These are phyloP conservation scores for Arthrobotrys entomopaga DNA, from an alignment of 2,329 filamentous ascomycete genomes.

Conservation along the genomic window DNA sequence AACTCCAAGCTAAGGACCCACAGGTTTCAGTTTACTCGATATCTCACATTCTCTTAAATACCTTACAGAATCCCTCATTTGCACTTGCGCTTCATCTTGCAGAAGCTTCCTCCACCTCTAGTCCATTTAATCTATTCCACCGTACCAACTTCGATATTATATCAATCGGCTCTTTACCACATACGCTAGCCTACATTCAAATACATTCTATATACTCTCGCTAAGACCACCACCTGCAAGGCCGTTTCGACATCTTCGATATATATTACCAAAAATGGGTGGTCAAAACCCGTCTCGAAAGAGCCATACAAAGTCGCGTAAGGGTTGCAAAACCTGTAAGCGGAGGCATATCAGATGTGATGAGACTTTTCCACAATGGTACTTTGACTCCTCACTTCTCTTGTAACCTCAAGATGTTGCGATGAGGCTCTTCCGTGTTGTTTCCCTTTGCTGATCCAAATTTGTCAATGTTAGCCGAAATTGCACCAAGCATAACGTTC, in stretches of 20 bases:
- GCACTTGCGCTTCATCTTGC: slow-evolving; percentile 25
- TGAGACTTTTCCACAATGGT: slow-evolving; percentile 98
- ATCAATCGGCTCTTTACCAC: neutral
- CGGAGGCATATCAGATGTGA: slow-evolving; percentile 96
- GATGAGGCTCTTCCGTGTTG: slow-evolving; percentile 43
- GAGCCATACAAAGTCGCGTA: slow-evolving; percentile 98
- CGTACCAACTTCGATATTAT: slow-evolving; percentile 14
- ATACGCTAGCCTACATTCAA: neutral
- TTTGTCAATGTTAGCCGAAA: slow-evolving; percentile 74
- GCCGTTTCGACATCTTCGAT: slow-evolving; percentile 9
- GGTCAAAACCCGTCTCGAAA: slow-evolving; percentile 64
- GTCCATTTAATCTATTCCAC: slow-evolving; percentile 24
- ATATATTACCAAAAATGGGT: slow-evolving; percentile 29
- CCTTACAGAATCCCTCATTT: slow-evolving; percentile 40
- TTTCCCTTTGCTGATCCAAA: slow-evolving; percentile 31
- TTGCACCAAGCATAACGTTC: slow-evolving; percentile 98
- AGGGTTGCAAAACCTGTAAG: slow-evolving; percentile 98
- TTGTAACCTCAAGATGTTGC: slow-evolving; percentile 24
- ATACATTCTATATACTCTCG: slow-evolving; percentile 6
- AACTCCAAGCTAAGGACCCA: slow-evolving; percentile 55
- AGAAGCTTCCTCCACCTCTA: slow-evolving; percentile 30
- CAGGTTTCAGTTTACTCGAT: slow-evolving; percentile 53
- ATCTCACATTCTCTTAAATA: slow-evolving; percentile 54
- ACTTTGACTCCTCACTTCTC: slow-evolving; percentile 60
- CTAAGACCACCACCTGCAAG: neutral